Evolutionary conservation across 768 basidiomycete species (phyloP), one percentile per base, ranked within the genome.

Genomic region (Rubroboletus satanas): DNA sequence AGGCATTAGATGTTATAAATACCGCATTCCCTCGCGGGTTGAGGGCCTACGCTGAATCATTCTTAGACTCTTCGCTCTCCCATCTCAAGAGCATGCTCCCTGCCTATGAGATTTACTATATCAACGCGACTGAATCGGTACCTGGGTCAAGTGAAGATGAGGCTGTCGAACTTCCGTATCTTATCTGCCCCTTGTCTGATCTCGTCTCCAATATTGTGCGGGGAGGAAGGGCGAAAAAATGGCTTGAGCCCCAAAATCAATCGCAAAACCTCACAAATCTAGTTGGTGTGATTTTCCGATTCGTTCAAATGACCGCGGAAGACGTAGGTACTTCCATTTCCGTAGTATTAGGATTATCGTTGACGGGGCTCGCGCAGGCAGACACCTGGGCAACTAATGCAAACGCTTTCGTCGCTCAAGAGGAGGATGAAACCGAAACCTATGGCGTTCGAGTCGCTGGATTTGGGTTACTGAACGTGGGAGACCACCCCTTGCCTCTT

Each of bases 391-490:
- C 84, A 3, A 82, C 79, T 50, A 89, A 97, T 62, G 85, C 91
- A 4, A 98, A 98, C 61, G 83, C 88, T 4, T 98, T 98, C 64
- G 85, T 98, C 31, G 87, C 88, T 26, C 93, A 98, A 66, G 95
- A 98, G 65, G 93, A 97, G 51, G 96, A 98, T 56, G 93, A 96
- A 57, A 85, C 85, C 1, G 83, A 89, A 50, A 67, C 78, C 2
- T 95, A 93, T 66, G 90, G 89, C 51, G 79, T 93, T 33, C 81
- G 97, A 35, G 82, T 91, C 2, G 88, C 91, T 5, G 87, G 87
- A 4, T 87, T 93, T 62, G 96, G 98, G 64, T 72, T 98, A 35
- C 72, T 96, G 48, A 79, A 79, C 32, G 95, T 97, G 68, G 32
- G 69, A 66, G 8, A 23, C 32, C 7, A 33, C 15, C 26, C 38